Base-by-base conservation (phyloP, 1,139 yeast species). In the Zygosaccharomyces sapae region DNA sequence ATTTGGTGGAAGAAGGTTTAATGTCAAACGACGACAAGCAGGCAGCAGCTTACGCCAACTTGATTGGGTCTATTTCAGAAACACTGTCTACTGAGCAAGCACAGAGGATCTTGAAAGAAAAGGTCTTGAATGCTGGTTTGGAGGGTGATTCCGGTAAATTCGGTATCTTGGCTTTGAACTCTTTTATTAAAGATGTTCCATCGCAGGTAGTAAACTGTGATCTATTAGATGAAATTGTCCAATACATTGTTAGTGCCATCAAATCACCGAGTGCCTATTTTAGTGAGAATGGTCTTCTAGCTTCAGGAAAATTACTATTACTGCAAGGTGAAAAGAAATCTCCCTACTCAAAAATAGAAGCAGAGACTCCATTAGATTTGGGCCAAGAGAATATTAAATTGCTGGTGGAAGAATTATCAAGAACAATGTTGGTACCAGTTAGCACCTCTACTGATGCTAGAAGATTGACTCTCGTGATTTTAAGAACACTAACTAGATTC, bases 271-370 rank as follows among this genome's bases (percentile, higher is more conserved):
- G 72, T 41, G 71, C 78, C n/a, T 79, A 79, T 56, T 73, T 88
- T 48, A 76, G 85, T 55, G 96, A 87, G 56, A 85, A 86, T 59
- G 83, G 90, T n/a, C 74, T 85, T 3, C 68, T 84, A 48, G 97
- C 96, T 2, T 75, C 85, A 46, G 97, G 96, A 52, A 90, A 90
- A 68, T 55, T 85, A n/a, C 69, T 88, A 49, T 70, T 89, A 44
- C 68, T 79, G 39, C 63, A 72, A 29, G 72, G 69, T 8, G 76
- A 72, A 51, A 65, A 45, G 9, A 69, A 70, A 37, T 70, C 80
- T 8, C 80, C 79, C 42, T 64, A 50, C 5, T 52, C 63, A 2
- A 62, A 59, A 31, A 44, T 55, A 2, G 60, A 53, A n/a, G 50
- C 59, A 1, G 63, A 58, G 2, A 54, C 46, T 9, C 61, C 69